phyloP scores from a whole-genome alignment of 495 filamentous ascomycete species.

The Daldinia loculata region DNA sequence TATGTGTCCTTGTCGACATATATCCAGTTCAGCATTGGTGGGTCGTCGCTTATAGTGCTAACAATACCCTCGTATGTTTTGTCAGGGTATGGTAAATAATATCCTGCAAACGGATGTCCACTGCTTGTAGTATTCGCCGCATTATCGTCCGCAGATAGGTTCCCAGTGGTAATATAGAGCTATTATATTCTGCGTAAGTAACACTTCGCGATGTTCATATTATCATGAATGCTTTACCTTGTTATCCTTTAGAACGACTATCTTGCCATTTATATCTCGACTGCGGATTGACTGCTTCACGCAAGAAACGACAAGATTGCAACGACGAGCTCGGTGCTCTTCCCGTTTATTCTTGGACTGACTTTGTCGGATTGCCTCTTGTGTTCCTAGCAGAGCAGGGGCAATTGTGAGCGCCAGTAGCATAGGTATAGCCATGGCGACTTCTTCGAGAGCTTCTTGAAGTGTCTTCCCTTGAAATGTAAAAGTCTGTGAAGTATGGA shows the following conservation, averaged over 20 bases:
- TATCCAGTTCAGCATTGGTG: conserved; percentile 71
- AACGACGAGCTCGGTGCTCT: conserved; percentile 55
- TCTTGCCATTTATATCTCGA: conserved; percentile 49
- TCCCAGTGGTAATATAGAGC: conserved; percentile 46
- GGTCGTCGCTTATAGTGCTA: conserved; percentile 65
- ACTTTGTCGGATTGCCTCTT: conserved; percentile 57
- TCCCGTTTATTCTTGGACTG: conserved; percentile 54
- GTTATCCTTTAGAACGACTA: conserved; percentile 52
- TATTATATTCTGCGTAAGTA: conserved; percentile 27
- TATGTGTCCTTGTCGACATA: conserved; percentile 66
- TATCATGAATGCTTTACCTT: conserved; percentile 41
- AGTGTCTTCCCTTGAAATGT: conserved; percentile 35
- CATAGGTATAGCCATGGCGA: conserved; percentile 45
- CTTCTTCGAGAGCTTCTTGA: conserved; percentile 37
- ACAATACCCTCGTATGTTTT: conserved; percentile 65
- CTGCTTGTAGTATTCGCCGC: conserved; percentile 13
- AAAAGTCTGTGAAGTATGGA: conserved; percentile 38
- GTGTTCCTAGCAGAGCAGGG: conserved; percentile 56
- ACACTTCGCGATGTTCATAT: conserved; percentile 1
- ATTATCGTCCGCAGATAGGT: conserved; percentile 34
- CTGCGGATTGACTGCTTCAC: conserved; percentile 45
- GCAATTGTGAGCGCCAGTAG: conserved; percentile 46
- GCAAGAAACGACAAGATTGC: conserved; percentile 54
- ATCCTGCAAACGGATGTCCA: conserved; percentile 63
- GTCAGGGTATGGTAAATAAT: conserved; percentile 67